Percentiles rank a stretch among this genome's conserved stretches.
These are phyloP conservation scores for Tricholoma bakamatsutake DNA, from an alignment of 768 basidiomycete species.

Conservation along the genomic window DNA sequence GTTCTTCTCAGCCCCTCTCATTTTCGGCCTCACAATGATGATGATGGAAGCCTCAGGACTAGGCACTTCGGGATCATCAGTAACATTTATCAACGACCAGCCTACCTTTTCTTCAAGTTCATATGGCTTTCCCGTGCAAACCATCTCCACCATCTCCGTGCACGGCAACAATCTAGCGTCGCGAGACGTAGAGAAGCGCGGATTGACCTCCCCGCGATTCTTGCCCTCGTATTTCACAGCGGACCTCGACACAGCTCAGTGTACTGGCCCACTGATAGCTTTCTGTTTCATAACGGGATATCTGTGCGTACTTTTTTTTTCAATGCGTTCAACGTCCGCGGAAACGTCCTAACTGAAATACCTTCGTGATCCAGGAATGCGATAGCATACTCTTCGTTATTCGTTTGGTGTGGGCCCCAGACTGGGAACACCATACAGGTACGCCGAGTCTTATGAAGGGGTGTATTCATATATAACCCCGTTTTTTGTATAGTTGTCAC, in stretches of 20 bases:
- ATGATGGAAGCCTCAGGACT: not conserved
- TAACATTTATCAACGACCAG: not conserved
- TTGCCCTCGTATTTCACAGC: slow-evolving; percentile 30
- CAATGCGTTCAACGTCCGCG: not conserved
- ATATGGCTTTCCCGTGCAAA: not conserved
- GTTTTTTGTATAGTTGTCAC: slow-evolving; percentile 54
- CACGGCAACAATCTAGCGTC: not conserved
- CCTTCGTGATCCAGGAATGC: slow-evolving; percentile 42
- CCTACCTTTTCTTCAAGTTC: not conserved
- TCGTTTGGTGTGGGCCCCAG: slow-evolving; percentile 83
- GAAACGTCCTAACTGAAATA: not conserved
- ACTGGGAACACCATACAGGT: slow-evolving; percentile 74
- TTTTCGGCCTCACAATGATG: not conserved
- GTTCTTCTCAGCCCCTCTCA: not conserved
- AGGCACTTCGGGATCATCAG: not conserved
- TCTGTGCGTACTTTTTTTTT: slow-evolving; percentile 42
- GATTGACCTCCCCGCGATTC: slow-evolving; percentile 12
- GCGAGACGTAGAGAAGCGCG: not conserved
- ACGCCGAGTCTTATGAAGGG: slow-evolving; percentile 8
- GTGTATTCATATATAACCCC: not conserved
- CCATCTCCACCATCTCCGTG: not conserved
- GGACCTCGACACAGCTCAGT: slow-evolving; percentile 47
- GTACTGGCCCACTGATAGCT: slow-evolving; percentile 47
- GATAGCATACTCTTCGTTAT: slow-evolving; percentile 71
- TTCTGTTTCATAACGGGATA: slow-evolving; percentile 80